These are phyloP conservation scores for Raddia guianensis DNA, from an alignment of 176 grass and related monocot species.

Conservation along the genomic window DNA sequence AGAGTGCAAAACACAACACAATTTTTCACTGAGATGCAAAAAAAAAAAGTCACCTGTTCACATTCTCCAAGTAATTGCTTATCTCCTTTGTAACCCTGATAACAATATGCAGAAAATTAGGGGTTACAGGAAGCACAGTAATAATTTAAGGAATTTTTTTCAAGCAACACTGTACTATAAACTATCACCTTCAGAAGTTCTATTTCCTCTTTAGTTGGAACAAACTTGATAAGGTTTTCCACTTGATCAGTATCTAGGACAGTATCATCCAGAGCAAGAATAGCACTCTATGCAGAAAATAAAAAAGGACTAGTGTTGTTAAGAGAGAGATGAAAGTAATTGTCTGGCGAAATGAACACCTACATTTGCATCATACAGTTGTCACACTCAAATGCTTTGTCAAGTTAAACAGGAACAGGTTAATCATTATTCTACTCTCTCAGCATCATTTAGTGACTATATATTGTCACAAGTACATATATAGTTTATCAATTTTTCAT, in stretches of 20 bases:
- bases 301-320: slow-evolving; percentile 20
- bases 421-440: slow-evolving; percentile 19
- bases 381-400: background rate
- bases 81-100: slow-evolving; percentile 94
- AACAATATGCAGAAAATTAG: slow-evolving; percentile 40
- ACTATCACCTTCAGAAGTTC: slow-evolving; percentile 89
- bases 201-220: slow-evolving; percentile 97
- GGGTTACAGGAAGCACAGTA: slow-evolving; percentile 18
- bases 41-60: slow-evolving; percentile 63
- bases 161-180: slow-evolving; percentile 11
- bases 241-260: slow-evolving; percentile 91
- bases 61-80: slow-evolving; percentile 91
- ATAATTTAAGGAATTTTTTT: slow-evolving; percentile 11
- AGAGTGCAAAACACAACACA: slow-evolving; percentile 5
- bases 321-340: slow-evolving; percentile 16
- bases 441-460: slow-evolving; percentile 15
- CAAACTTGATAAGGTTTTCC: slow-evolving; percentile 98
- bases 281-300: slow-evolving; percentile 57
- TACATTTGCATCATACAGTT: slow-evolving; percentile 17
- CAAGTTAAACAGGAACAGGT: slow-evolving; percentile 16
- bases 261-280: slow-evolving; percentile 91
- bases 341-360: slow-evolving; percentile 12
- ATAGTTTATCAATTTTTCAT: background rate
- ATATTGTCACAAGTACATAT: slow-evolving; percentile 4
- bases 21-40: slow-evolving; percentile 17